phyloP scores from a whole-genome alignment of 768 basidiomycete genomes.

The Boletus patriciae region DNA sequence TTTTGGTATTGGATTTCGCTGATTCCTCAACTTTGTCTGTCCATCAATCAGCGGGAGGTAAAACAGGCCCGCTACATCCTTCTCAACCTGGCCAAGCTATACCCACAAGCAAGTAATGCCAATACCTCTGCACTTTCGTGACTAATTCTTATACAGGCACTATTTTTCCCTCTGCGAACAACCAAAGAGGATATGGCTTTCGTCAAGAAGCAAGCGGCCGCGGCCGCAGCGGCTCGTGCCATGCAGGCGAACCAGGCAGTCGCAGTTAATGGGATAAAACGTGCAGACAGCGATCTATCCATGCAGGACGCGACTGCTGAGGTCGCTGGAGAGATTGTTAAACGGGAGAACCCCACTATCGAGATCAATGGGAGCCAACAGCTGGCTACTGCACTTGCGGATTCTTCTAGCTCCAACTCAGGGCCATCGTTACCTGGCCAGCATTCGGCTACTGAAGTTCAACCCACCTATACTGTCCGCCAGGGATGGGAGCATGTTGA shows the following conservation, averaged over 20 bases:
- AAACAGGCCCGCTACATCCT: constrained; percentile 90
- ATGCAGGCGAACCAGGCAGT: constrained; percentile 36
- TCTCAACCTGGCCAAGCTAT: constrained; percentile 84
- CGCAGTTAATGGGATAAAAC: constrained; percentile 28
- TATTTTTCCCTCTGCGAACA: constrained; percentile 94
- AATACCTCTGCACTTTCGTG: background rate
- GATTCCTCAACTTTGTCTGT: constrained; percentile 89
- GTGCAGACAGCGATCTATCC: constrained; percentile 31
- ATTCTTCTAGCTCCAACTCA: constrained; percentile 15
- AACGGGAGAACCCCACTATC: constrained; percentile 18
- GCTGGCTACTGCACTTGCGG: constrained; percentile 13
- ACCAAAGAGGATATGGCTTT: constrained; percentile 66
- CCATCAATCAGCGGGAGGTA: constrained; percentile 87
- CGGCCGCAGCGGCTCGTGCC: constrained; percentile 34
- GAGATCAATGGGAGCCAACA: constrained; percentile 32
- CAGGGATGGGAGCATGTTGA: constrained; percentile 91
- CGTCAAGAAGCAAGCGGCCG: constrained; percentile 44
- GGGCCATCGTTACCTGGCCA: constrained; percentile 13
- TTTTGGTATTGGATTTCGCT: constrained; percentile 99
- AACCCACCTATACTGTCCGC: constrained; percentile 42
- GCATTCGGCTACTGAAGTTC: constrained; percentile 17
- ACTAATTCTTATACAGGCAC: constrained; percentile 53
- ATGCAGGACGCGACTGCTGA: constrained; percentile 33
- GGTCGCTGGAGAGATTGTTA: constrained; percentile 25
- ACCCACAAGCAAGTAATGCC: constrained; percentile 72